phyloP scores from a whole-genome alignment of 768 basidiomycete genomes.

The Pleurotus pulmonarius region DNA sequence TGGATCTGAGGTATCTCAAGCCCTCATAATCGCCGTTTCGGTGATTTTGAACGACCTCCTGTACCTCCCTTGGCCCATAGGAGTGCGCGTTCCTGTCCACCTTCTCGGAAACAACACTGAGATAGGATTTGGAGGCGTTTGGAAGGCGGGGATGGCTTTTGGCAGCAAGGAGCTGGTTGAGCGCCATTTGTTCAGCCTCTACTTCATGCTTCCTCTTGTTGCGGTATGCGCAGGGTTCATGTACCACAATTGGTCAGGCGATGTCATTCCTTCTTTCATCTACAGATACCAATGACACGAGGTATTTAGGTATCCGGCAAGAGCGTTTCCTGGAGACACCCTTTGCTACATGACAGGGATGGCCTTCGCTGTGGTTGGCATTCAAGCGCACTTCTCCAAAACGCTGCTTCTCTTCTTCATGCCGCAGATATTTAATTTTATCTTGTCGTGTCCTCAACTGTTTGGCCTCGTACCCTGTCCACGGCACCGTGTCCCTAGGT shows the following conservation, averaged over 20 bases:
- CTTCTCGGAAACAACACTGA: conserved; percentile 64
- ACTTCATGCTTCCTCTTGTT: conserved; percentile 94
- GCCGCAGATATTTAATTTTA: conserved; percentile 97
- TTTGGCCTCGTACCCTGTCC: conserved; percentile 94
- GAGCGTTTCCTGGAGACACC: conserved; percentile 94
- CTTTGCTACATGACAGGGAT: conserved; percentile 97
- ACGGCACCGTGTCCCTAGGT: conserved; percentile 90
- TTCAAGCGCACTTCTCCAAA: conserved; percentile 96
- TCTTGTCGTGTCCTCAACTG: conserved; percentile 90
- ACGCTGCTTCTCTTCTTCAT: conserved; percentile 95
- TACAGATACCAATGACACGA: background rate
- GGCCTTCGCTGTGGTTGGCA: conserved; percentile 97
- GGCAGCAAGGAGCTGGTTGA: conserved; percentile 86
- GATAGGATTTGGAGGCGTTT: conserved; percentile 72
- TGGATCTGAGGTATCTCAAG: conserved; percentile 92
- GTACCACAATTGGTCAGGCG: conserved; percentile 90
- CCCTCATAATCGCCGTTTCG: conserved; percentile 86
- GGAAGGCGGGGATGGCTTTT: conserved; percentile 81
- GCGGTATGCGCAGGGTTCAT: conserved; percentile 88
- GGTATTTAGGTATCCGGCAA: conserved; percentile 83
- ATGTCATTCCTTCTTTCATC: background rate
- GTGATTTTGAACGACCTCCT: conserved; percentile 90
- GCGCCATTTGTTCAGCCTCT: conserved; percentile 91
- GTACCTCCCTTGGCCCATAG: conserved; percentile 87
- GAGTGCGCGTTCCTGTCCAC: conserved; percentile 68